These are phyloP conservation scores for Chaetomium tenue DNA, from an alignment of 495 filamentous ascomycete genomes.

Conservation along the genomic window DNA sequence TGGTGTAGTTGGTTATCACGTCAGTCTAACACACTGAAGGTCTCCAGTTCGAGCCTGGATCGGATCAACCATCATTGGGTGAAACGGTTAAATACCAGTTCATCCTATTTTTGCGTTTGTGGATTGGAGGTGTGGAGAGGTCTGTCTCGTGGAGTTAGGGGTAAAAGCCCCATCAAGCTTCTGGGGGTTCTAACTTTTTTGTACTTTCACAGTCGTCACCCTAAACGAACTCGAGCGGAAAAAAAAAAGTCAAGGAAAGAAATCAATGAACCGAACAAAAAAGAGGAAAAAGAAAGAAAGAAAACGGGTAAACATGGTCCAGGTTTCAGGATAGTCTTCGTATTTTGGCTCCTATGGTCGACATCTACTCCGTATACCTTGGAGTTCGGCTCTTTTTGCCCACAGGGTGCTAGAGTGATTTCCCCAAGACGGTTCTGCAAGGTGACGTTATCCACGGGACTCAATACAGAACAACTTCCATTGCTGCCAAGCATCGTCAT, in stretches of 20 bases:
- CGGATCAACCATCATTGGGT: constrained; percentile 14
- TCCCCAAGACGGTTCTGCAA: neutral
- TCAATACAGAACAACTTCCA: neutral
- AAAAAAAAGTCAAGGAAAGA: too few relatives aligned
- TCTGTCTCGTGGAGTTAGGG: neutral
- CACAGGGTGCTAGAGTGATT: too few relatives aligned
- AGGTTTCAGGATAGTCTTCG: too few relatives aligned
- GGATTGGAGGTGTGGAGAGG: neutral
- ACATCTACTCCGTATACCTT: too few relatives aligned
- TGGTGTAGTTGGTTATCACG: constrained; percentile 30
- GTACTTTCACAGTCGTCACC: too few relatives aligned
- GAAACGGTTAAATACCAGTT: neutral
- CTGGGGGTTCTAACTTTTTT: neutral
- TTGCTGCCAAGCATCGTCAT: constrained; percentile 4
- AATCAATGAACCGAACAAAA: too few relatives aligned
- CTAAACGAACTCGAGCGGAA: too few relatives aligned
- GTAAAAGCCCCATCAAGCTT: neutral
- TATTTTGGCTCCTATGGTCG: too few relatives aligned
- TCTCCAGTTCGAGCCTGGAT: constrained; percentile 29
- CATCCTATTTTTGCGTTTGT: constrained; percentile 6
- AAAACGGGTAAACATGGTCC: too few relatives aligned
- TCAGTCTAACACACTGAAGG: constrained; percentile 23
- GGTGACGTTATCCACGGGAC: neutral
- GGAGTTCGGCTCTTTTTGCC: too few relatives aligned
- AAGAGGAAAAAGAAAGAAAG: too few relatives aligned